A percentile compares a stretch with the other conserved stretches of the same genome.
Conservation (phyloP, 1,139 yeast species). For the Saccharomycopsis phalli region DNA sequence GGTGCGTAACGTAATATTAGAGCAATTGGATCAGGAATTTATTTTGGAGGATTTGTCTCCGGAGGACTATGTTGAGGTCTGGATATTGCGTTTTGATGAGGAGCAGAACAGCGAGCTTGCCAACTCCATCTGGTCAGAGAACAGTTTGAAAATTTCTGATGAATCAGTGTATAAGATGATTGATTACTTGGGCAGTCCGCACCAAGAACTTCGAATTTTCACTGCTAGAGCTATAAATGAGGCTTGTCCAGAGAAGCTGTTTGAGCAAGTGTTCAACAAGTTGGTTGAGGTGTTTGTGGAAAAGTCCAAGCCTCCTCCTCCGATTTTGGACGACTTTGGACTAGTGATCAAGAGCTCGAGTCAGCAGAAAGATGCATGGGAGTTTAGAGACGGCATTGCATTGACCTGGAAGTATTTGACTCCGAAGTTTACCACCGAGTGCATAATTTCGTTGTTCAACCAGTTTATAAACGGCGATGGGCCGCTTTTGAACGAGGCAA, state of each 20-base stretch:
- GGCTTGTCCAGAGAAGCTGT: constrained; percentile 34
- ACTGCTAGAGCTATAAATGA: constrained; percentile 54
- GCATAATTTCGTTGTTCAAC: constrained; percentile 42
- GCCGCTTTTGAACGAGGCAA: constrained; percentile 66
- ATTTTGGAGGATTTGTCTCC: constrained; percentile 41
- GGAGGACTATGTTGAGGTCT: constrained; percentile 54
- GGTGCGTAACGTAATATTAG: constrained; percentile 72
- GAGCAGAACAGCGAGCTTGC: constrained; percentile 64
- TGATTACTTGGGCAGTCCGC: constrained; percentile 41
- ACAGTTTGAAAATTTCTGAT: constrained; percentile 39
- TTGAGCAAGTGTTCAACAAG: constrained; percentile 32
- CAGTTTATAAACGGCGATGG: constrained; percentile 45
- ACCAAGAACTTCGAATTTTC: constrained; percentile 60
- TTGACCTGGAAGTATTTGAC: constrained; percentile 54
- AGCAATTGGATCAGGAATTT: constrained; percentile 79
- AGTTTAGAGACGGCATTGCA: constrained; percentile 75
- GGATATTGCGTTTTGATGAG: constrained; percentile 72
- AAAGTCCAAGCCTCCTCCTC: constrained; percentile 68
- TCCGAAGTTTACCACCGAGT: constrained; percentile 32
- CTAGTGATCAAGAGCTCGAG: constrained; percentile 55
- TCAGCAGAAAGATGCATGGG: constrained; percentile 71
- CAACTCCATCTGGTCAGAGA: constrained; percentile 78
- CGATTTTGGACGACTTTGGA: constrained; percentile 71
- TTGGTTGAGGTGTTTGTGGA: constrained; percentile 48
- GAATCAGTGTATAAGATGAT: constrained; percentile 40